Base-by-base conservation (phyloP, 768 basidiomycete species). In the Boletus sensibilis region DNA sequence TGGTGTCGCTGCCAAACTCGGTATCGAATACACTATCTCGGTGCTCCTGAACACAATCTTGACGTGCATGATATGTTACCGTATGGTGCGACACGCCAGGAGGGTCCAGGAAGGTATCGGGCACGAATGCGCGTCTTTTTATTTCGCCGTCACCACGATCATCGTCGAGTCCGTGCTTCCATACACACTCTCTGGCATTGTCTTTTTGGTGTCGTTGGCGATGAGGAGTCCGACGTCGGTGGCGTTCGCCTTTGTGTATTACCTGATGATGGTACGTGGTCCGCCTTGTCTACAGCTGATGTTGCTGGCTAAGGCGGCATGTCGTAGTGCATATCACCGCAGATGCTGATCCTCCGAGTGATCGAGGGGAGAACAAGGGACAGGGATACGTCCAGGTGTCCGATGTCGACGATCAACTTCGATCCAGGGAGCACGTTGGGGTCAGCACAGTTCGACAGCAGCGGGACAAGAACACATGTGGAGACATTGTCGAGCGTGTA, bases 261-360 rank as follows among this genome's bases (percentile, higher is more conserved):
- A 60, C 14, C 4, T 64, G 45, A 51, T 64, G 55, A 70, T 65
- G 63, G 68, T 69, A 11, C 16, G 54, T 56, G 3, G 11, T 42
- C 18, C n/a, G 7, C 18, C 25, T 20, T 8, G 4, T 9, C 12
- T 31, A 12, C 8, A 25, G 16, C 25, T 14, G 9, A 23, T 18
- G 23, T n/a, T 2, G 25, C n/a, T 13, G 21, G 21, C 20, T 35
- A 6, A 23, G 10, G 11, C 2, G 33, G n/a, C n/a, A 2, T 29
- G 27, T n/a, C 6, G 7, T 38, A 70, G 68, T 68, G 62, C 40
- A 66, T 68, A 53, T 66, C 68, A 20, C 67, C 68, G 2, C 68
- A 67, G 40, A 47, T 67, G 42, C 42, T 69, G 46, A 65, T 71
- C 33, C 57, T 71, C 20, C 58, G 64, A 31, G 67, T 69, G 16